phyloP scores from a whole-genome alignment of 495 filamentous ascomycete genomes.

The Filosporella fistucella region DNA sequence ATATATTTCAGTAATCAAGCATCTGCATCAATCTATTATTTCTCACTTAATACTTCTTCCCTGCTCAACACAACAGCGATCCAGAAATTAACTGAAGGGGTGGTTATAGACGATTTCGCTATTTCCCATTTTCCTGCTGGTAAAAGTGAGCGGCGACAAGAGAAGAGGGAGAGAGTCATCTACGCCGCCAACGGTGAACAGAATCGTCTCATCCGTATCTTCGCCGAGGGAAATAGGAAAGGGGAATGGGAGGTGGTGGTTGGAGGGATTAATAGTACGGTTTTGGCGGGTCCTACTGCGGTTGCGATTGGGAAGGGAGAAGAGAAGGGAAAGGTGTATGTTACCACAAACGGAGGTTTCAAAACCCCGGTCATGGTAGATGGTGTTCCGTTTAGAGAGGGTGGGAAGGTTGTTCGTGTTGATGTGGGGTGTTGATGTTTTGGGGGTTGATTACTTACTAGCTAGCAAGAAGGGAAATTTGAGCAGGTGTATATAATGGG shows the following conservation, averaged over 20 bases:
- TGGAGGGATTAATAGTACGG: constrained; percentile 7
- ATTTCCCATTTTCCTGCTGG: constrained; percentile 24
- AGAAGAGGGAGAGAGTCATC: too few relatives aligned
- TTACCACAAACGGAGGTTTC: constrained; percentile 10
- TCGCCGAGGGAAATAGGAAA: constrained; percentile 18
- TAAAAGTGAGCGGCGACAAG: too few relatives aligned
- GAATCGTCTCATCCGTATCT: constrained; percentile 17
- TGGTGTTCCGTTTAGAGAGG: constrained; percentile 12
- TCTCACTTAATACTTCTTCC: constrained; percentile 5
- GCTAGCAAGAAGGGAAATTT: too few relatives aligned
- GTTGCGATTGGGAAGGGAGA: constrained; percentile 8
- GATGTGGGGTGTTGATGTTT: neutral
- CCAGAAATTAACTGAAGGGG: constrained; percentile 3
- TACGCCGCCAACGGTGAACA: constrained; percentile 8
- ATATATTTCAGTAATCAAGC: constrained; percentile 7
- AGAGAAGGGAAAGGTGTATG: constrained; percentile 3
- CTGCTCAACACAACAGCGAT: constrained; percentile 1
- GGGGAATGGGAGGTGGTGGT: constrained; percentile 22
- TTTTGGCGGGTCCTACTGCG: constrained; percentile 12
- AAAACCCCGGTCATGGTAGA: constrained; percentile 5
- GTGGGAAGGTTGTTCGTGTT: constrained; percentile 19
- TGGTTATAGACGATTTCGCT: constrained; percentile 25
- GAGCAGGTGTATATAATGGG: too few relatives aligned
- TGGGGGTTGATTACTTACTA: neutral
- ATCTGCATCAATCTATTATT: neutral